Evolutionary conservation across 371 early-diverging fungal species (phyloP), one percentile per base, ranked within the genome.

Genomic region (Batkoa obscura): DNA sequence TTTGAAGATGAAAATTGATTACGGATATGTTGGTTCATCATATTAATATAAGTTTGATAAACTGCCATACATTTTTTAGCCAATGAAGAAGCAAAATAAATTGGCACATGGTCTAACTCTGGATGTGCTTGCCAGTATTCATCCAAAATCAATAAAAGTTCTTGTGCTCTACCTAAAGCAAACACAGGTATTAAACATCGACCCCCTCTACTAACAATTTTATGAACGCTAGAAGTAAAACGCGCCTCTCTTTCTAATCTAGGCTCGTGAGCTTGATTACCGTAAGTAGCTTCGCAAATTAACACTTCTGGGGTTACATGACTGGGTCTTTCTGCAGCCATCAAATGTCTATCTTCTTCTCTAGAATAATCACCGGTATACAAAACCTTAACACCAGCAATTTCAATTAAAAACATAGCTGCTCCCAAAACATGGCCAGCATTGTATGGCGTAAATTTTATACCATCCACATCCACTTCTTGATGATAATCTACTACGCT

Each of bases 391-490:
- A 94, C 84, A 59, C 97, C 95, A 15, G 96, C 97, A 59, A 96
- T 94, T 64, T 92, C 97, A 56, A 99, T 88, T 60, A 98, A 67
- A 70, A 97, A 99, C 99, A 99, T 99, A 38, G 99, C 99, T 3
- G 99, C 99, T 10, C 99, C 99, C 31, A 99, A 76, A 6, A 99
- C 99, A 69, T 99, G 99, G 15, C 99, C 99, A 15, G 99, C 99
- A 65, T 99, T 94, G 64, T 84, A 95, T 3, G 90, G 84, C 0
- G 96, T 98, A 58, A 99, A 90, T 59, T 88, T 89, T 62, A 99
- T 88, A 47, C 96, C 97, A 54, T 91, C 88, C 17, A 99, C 86
- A 58, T 94, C 94, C 48, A 93, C 81, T 61, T 88, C 90, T 63
- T 99, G 94, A 68, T 98, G 99, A 57, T 90, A 97, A 71, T 99